Base-by-base conservation (phyloP, 2,329 filamentous ascomycete genomes). In the Scedosporium apiospermum region DNA sequence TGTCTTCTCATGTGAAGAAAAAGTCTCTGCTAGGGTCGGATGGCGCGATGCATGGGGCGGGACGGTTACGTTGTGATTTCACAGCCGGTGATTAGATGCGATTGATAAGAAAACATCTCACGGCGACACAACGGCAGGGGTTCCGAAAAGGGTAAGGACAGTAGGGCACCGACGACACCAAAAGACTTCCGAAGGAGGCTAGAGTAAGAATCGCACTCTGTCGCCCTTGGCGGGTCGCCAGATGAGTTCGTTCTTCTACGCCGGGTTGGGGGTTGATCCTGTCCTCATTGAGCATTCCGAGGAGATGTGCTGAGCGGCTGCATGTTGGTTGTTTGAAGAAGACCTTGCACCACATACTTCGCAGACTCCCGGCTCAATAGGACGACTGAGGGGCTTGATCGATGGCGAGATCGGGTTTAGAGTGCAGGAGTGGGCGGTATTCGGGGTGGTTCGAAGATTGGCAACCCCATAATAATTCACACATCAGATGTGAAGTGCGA, bases 51-150 rank as follows among this genome's bases (percentile, higher is more conserved):
- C 51, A 49, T 49, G 18, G n/a, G 7, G 16, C 44, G 44, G 16
- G 18, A 38, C 34, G n/a, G 18, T 49, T 49, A 49, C 44, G 44
- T 23, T 27, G 51, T 55, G 51, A 55, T 55, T 55, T 27, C 51
- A 7, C 21, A 14, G 51, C 23, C 51, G 18, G 23, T 23, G 60
- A 61, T 61, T 61, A 61, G 60, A 61, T 61, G 49, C 51, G 60
- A 61, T 61, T 61, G 60, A 61, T 61, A 61, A 61, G 49, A 51
- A 46, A 44, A 27, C 34, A n/a, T 38, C 30, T 55, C 51, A 27
- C 12, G 12, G 51, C 51, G 6, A 55, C 34, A 38, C 34, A 14
- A 14, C 34, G 34, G 10, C 34, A 38, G 34, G 51, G 51, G 51
- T 55, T 0, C 51, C 18, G 18, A 55, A 23, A 55, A 26, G 23